Evolutionary conservation across 2,329 filamentous ascomycete species (phyloP), one percentile per base, ranked within the genome.

Genomic region (Exophiala mesophila): DNA sequence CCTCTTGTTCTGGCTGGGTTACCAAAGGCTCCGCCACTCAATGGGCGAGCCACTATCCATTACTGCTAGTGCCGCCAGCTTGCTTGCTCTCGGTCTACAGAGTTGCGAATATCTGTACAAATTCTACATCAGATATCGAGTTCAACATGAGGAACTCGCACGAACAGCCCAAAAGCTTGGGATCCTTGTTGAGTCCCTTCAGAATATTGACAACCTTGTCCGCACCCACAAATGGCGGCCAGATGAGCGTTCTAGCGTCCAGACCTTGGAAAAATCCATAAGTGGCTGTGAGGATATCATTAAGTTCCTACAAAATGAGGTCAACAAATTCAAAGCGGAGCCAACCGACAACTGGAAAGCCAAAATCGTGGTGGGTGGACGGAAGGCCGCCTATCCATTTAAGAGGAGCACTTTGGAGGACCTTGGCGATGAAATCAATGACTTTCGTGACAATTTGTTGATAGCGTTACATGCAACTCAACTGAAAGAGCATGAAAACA

Each of bases 61-160:
- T 23, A 50, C 57, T 16, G 57, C 52, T 33, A 56, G 57, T 32
- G 54, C 52, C 12, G 56, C 54, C 1, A 62, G 63, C 9, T 38
- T 69, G 26, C 48, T 67, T 20, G 67, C 64, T 4, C 56, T 69
- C 3, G 61, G 63, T 26, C 59, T 69, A 12, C 52, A 63, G 48
- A 56, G 61, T 19, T 54, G 60, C 1, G 56, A 65, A 40, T 49
- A 46, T 18, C 54, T 68, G 3, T 43, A 60, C 41, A 42, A 62
- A 8, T 66, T 61, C 44, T 68, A 68, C 41, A 46, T 47, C 4
- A 48, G 58, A 1, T 58, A 56, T 46, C 57, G 55, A 36, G 40
- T 48, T 42, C 57, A 56, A 34, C 28, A 56, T 12, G 34, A 53
- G 3, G 57, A 65, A 23, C 37, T 63, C 3, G 50, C 51, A 1